A percentile compares a stretch with the other conserved stretches of the same genome.
Evolutionary conservation across 495 filamentous ascomycete species (phyloP).

Genomic region (Penicillium chermesinum): DNA sequence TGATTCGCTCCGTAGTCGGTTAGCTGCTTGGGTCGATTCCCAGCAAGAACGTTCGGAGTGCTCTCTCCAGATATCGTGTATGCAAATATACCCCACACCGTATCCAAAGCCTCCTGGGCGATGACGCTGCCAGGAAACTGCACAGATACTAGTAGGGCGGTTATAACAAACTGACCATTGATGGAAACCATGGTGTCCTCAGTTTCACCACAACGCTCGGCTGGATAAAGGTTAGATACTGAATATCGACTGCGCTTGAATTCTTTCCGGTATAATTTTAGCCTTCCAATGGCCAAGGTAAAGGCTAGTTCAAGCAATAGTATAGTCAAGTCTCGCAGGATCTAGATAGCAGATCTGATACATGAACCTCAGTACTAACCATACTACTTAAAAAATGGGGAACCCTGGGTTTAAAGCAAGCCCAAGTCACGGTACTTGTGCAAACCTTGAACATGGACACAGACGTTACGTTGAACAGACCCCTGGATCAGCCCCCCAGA

Average conservation of each 20-base stretch:
- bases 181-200: background rate
- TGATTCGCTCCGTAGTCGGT: slow-evolving; percentile 67
- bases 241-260: too few species aligned
- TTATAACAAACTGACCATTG: background rate
- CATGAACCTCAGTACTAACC: too few species aligned
- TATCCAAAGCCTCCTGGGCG: slow-evolving; percentile 41
- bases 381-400: slow-evolving; percentile 4
- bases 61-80: slow-evolving; percentile 72
- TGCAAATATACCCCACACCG: slow-evolving; percentile 62
- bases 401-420: background rate
- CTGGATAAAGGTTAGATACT: too few species aligned
- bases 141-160: background rate
- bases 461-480: background rate
- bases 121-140: slow-evolving; percentile 3
- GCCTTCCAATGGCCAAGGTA: too few species aligned
- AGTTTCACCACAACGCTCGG: background rate
- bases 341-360: too few species aligned
- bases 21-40: slow-evolving; percentile 42
- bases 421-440: too few species aligned
- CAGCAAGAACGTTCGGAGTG: slow-evolving; percentile 50
- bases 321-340: too few species aligned
- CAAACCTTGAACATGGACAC: background rate
- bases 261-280: too few species aligned
- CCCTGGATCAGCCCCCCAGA: background rate
- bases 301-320: too few species aligned